Conservation (phyloP, 139 green algal species). For the Chlamydomonas sp. region DNA sequence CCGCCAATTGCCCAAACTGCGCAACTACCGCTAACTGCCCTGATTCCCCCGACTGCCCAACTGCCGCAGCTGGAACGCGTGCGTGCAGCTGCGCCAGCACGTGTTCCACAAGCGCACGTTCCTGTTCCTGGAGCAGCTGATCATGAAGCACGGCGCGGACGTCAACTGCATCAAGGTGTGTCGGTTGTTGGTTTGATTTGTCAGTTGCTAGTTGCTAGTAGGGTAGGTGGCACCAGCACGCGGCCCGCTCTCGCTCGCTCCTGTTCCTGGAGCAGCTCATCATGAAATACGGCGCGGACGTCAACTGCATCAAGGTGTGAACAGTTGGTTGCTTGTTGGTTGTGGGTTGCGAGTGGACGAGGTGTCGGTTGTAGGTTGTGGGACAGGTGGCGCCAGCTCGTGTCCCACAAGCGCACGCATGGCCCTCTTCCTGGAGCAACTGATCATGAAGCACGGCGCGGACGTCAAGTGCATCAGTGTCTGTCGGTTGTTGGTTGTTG, state of each 20-base stretch:
- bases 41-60: too few relatives aligned
- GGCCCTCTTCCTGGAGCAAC: slow-evolving; percentile 98
- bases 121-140: slow-evolving; percentile 97
- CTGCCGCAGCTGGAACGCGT: neutral
- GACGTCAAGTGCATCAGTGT: slow-evolving; percentile 68
- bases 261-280: slow-evolving; percentile 99
- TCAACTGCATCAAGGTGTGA: slow-evolving; percentile 43
- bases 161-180: slow-evolving; percentile 58
- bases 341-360: neutral
- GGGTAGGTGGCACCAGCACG: slow-evolving; percentile 76
- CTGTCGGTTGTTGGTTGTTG: too few relatives aligned
- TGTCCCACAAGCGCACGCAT: slow-evolving; percentile 94
- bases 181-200: too few relatives aligned
- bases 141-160: slow-evolving; percentile 87
- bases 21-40: too few relatives aligned
- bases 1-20: too few relatives aligned
- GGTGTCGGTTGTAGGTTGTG: neutral
- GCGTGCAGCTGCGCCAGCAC: slow-evolving; percentile 82
- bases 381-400: slow-evolving; percentile 83
- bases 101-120: slow-evolving; percentile 97
- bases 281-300: slow-evolving; percentile 81
- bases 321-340: too few relatives aligned
- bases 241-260: slow-evolving; percentile 96
- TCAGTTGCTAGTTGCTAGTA: too few relatives aligned
- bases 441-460: slow-evolving; percentile 91